Conservation (phyloP, 2,329 filamentous ascomycete species). For the Clonostachys solani region DNA sequence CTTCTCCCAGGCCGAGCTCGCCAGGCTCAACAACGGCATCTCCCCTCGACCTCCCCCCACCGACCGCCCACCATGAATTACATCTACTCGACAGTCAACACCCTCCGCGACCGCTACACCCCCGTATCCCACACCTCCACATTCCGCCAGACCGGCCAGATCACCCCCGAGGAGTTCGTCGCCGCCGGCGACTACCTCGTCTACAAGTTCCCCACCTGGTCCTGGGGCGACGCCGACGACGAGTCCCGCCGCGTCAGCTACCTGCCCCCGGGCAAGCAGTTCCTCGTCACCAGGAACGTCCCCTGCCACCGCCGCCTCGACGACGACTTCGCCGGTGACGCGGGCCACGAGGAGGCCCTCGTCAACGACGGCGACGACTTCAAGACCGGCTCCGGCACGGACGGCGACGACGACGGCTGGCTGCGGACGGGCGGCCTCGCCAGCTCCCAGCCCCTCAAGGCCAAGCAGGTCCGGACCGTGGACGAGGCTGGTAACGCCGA, state of each 20-base stretch:
- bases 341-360: slow-evolving; percentile 79
- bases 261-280: slow-evolving; percentile 89
- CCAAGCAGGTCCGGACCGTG: slow-evolving; percentile 78
- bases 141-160: slow-evolving; percentile 89
- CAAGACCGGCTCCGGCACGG: slow-evolving; percentile 41
- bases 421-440: slow-evolving; percentile 78
- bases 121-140: slow-evolving; percentile 87
- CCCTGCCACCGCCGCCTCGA: slow-evolving; percentile 89
- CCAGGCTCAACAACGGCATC: too few relatives aligned
- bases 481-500: slow-evolving; percentile 86
- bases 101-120: slow-evolving; percentile 85
- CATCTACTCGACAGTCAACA: slow-evolving; percentile 88
- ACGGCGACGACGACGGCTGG: slow-evolving; percentile 82
- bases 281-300: slow-evolving; percentile 88
- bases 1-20: too few relatives aligned
- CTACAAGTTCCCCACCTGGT: slow-evolving; percentile 99
- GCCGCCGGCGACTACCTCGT: slow-evolving; percentile 95
- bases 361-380: slow-evolving; percentile 63
- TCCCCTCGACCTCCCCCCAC: too few relatives aligned
- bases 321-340: slow-evolving; percentile 87
- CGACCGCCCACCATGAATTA: slow-evolving; percentile 64
- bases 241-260: slow-evolving; percentile 73
- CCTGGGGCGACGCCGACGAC: slow-evolving; percentile 88
- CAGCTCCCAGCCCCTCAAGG: slow-evolving; percentile 71
- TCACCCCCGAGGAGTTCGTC: slow-evolving; percentile 96